Evolutionary conservation across 2,329 filamentous ascomycete genomes (phyloP), one percentile per base, ranked within the genome.

Genomic region (Alternaria ventricosa): DNA sequence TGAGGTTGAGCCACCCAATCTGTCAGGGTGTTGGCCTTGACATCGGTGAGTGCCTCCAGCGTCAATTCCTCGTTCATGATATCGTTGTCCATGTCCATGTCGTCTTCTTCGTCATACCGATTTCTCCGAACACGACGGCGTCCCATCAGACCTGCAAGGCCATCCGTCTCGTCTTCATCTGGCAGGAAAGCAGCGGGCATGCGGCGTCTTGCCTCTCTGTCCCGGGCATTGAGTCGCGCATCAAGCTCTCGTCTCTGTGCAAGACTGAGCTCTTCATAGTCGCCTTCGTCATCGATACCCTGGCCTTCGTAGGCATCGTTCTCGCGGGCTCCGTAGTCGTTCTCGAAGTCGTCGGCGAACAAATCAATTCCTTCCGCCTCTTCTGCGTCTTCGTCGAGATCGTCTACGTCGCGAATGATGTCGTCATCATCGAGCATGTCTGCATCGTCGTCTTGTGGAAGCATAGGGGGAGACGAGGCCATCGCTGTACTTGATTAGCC

Each of bases 61-160:
- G 94, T 94, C 20, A 99, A 87, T 80, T 98, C 94, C 79, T 97
- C 95, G 68, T 96, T 92, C 92, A 98, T 95, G 68, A 97, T 94
- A 75, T 97, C 93, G 51, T 91, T 92, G 62, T 90, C 92, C 89
- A 97, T 94, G 65, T 94, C 91, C 73, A 90, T 86, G 70, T 97
- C 94, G 69, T 97, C 94, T 44, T 97, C 94, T 81, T 99, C 96
- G 69, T 99, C 96, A 76, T 98, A 99, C 71, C 92, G 89, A 80
- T 96, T 92, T 71, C 96, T 89, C 56, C 93, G 90, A 69, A 95
- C 89, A 58, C 94, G 90, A 22, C 92, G 93, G 79, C 97, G 94
- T 25, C 90, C 89, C 22, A 93, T 93, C 22, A 98, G 85, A 76
- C 98, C 94, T 65, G 94, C 86, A 60, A 96, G 88, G 54, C 89